Evolutionary conservation across 2,329 filamentous ascomycete genomes (phyloP), one percentile per base, ranked within the genome.

Genomic region (Fusarium aywerte): DNA sequence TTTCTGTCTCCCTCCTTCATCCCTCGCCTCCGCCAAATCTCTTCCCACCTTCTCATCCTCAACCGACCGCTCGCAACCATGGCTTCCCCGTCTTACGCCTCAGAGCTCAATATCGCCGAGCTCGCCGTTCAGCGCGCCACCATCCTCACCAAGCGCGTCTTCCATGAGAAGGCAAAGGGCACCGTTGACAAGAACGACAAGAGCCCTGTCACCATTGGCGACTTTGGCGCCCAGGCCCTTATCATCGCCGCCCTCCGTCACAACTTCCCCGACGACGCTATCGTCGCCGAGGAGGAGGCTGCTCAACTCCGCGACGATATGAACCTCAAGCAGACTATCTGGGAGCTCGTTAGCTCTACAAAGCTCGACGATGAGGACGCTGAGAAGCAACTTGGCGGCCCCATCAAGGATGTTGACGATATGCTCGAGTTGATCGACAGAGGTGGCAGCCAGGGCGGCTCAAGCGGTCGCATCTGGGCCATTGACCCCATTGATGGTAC

Each of bases 401-500:
- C 92, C 10, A 82, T 89, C 31, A 83, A 85, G 75, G 87, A 83
- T 71, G 86, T 88, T 59, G 89, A 92, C 58, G 82, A 84, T 36
- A 89, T 92, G 89, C 78, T 91, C 62, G 83, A 87, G 68, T 80
- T 89, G 36, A 89, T 92, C 69, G 90, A 92, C 80, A 79, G 80
- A 63, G 90, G 90, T 39, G 87, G 86, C 76, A 92, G 89, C 79
- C 80, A 86, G 58, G 93, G 93, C 62, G 93, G 93, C 27, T 78
- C 81, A 62, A 85, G 83, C 68, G 93, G 93, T 65, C 86, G 96
- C 70, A 92, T 98, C 78, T 99, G 96, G 96, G 92, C 95, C 38
- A 89, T 99, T 58, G 96, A 99, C 79, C 96, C 96, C 61, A 97
- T 99, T 66, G 96, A 99, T 79, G 96, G 96, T 69, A 99, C 96